Conservation (phyloP, 2,329 filamentous ascomycete genomes). For the Aphanocladium album region DNA sequence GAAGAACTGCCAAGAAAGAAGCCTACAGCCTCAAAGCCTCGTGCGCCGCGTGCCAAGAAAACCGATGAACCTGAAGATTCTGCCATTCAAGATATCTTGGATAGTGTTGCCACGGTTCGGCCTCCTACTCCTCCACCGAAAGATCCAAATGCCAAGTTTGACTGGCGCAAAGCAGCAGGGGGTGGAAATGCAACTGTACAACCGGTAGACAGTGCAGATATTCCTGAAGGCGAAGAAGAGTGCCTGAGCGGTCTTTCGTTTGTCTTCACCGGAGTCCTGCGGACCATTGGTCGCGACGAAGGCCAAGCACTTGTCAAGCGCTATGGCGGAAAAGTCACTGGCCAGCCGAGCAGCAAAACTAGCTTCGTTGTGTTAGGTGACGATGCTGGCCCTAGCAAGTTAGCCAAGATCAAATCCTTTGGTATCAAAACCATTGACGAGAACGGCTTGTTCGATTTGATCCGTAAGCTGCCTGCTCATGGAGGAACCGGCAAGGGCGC, state of each 20-base stretch:
- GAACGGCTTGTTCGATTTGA: slow-evolving; percentile 82
- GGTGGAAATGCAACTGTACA: slow-evolving; percentile 56
- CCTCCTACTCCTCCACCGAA: slow-evolving; percentile 78
- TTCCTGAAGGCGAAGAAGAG: slow-evolving; percentile 80
- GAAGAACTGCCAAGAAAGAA: slow-evolving; percentile 58
- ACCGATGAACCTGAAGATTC: slow-evolving; percentile 61
- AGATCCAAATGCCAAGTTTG: slow-evolving; percentile 68
- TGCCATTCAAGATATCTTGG: slow-evolving; percentile 73
- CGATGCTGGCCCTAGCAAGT: slow-evolving; percentile 90
- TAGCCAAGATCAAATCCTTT: slow-evolving; percentile 75
- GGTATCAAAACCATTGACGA: slow-evolving; percentile 92
- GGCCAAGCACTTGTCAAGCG: slow-evolving; percentile 82
- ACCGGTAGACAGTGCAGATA: slow-evolving; percentile 60
- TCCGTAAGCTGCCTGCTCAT: slow-evolving; percentile 72
- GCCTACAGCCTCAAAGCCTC: slow-evolving; percentile 52
- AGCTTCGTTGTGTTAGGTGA: slow-evolving; percentile 86
- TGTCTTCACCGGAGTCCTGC: slow-evolving; percentile 88
- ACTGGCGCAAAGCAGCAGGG: slow-evolving; percentile 63
- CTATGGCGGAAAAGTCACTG: slow-evolving; percentile 88
- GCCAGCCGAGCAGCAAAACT: slow-evolving; percentile 84
- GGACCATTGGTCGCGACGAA: slow-evolving; percentile 76
- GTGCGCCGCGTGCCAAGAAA: slow-evolving; percentile 59
- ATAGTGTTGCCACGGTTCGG: slow-evolving; percentile 77
- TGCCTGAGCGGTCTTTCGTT: slow-evolving; percentile 87
- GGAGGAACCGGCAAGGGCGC: slow-evolving; percentile 87